phyloP scores from a whole-genome alignment of 768 basidiomycete species.

The Collybiopsis confluens region DNA sequence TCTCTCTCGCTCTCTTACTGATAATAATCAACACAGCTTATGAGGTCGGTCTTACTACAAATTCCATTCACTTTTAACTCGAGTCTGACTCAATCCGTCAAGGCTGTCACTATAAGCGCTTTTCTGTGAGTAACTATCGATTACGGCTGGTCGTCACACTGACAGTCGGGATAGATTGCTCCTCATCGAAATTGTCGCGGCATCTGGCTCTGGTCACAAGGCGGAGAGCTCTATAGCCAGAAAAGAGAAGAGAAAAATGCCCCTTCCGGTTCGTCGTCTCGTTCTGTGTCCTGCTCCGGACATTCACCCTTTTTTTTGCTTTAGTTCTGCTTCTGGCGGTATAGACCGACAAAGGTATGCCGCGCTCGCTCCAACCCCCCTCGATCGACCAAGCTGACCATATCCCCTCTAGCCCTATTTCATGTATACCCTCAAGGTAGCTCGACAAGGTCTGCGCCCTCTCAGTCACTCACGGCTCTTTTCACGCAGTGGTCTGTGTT shows the following conservation, averaged over 20 bases:
- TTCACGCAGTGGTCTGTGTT: slow-evolving; percentile 71
- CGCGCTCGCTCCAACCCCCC: background rate
- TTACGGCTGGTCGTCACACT: background rate
- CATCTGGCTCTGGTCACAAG: slow-evolving; percentile 56
- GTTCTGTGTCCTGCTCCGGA: background rate
- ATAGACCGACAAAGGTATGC: slow-evolving; percentile 70
- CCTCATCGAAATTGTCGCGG: slow-evolving; percentile 81
- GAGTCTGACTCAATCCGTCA: background rate
- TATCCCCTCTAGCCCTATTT: slow-evolving; percentile 64
- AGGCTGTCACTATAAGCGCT: slow-evolving; percentile 82
- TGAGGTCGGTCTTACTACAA: slow-evolving; percentile 46
- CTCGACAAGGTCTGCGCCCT: slow-evolving; percentile 6
- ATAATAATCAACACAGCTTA: slow-evolving; percentile 41
- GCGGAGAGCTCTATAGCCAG: slow-evolving; percentile 66
- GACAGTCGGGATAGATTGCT: slow-evolving; percentile 47
- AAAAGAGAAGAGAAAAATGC: slow-evolving; percentile 74
- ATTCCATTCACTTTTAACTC: background rate
- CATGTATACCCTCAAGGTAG: slow-evolving; percentile 84
- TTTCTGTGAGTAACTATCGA: slow-evolving; percentile 60
- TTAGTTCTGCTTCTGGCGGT: slow-evolving; percentile 80
- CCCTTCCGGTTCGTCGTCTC: slow-evolving; percentile 50
- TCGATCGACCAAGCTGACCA: background rate
- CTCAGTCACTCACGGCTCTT: background rate
- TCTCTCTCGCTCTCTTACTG: slow-evolving; percentile 20
- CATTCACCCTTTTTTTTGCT: background rate